Base-by-base conservation (phyloP, 2,329 filamentous ascomycete genomes). In the Fusarium anguioides region DNA sequence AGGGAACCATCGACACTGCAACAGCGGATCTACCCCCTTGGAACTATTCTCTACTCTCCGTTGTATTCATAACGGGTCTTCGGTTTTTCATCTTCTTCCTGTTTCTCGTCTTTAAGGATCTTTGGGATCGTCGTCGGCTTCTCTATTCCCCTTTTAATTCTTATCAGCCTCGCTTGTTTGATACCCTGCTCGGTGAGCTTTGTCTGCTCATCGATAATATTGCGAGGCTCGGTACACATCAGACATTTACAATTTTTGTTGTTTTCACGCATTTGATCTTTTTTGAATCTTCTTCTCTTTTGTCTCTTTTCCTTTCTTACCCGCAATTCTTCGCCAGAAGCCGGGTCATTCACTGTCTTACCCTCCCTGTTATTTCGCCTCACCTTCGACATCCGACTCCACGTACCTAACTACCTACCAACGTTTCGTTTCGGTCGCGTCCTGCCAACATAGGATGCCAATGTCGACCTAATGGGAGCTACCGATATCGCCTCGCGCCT, bases 401-500 rank as follows among this genome's bases (percentile, higher is more conserved):
- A 50, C 49, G 10, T 9, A 29, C 27, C 7, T 29, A 12, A n/a
- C n/a, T n/a, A n/a, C n/a, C n/a, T n/a, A n/a, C n/a, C n/a, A n/a
- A n/a, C n/a, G n/a, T n/a, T n/a, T n/a, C 27, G 45, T 46, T 51
- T 42, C 48, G 29, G 51, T 50, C 42, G 60, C 51, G 56, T 52
- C 52, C 58, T 50, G 58, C 54, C 57, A 50, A 61, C 51, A 40
- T 24, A 54, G 57, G 51, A 54, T 57, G 47, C 44, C 45, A 60
- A 71, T 70, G 67, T 66, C 51, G 50, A 64, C 47, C 54, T 64
- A 53, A 83, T 84, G 82, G 81, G 80, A 60, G 68, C 70, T 52
- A 69, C 73, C 35, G 81, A 83, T 65, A 73, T 84, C 56, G 80
- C 76, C 70, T 79, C 82, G 64, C 82, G 81, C 65, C 78, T 85